Evolutionary conservation across 2,329 filamentous ascomycete genomes (phyloP).

Genomic region (Calonectria pseudoreteaudii): DNA sequence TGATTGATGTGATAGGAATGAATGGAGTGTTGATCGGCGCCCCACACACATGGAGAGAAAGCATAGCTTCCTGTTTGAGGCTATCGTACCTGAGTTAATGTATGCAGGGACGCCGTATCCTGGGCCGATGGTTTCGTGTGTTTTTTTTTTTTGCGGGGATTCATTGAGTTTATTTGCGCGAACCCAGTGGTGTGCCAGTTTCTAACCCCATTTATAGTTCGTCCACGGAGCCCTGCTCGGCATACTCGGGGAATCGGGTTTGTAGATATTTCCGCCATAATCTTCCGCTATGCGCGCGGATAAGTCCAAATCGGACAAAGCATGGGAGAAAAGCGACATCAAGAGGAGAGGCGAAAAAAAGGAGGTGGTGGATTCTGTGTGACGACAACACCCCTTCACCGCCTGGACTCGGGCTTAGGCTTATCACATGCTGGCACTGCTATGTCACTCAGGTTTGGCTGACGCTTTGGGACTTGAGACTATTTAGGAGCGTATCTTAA

Average conservation of each 20-base stretch:
- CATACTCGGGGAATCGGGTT: not conserved
- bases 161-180: not conserved
- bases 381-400: not conserved
- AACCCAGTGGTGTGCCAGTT: not conserved
- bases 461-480: not conserved
- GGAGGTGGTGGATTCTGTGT: not conserved
- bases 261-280: not conserved
- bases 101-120: constrained; percentile 3
- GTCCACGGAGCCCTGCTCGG: not conserved
- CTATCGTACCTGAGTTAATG: not conserved
- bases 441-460: not conserved
- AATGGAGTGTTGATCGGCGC: constrained; percentile 6
- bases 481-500: not conserved
- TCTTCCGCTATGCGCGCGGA: not conserved
- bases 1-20: constrained; percentile 13
- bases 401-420: not conserved
- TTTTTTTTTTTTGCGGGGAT: not conserved
- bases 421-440: not conserved
- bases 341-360: not conserved
- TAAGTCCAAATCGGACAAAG: not conserved
- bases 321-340: not conserved
- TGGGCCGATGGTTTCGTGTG: not conserved
- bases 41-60: not conserved
- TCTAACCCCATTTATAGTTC: not conserved
- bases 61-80: not conserved